Evolutionary conservation across 257 asterid genomes (phyloP), one percentile per base, ranked within the genome.

Genomic region (Scutellaria baicalensis): DNA sequence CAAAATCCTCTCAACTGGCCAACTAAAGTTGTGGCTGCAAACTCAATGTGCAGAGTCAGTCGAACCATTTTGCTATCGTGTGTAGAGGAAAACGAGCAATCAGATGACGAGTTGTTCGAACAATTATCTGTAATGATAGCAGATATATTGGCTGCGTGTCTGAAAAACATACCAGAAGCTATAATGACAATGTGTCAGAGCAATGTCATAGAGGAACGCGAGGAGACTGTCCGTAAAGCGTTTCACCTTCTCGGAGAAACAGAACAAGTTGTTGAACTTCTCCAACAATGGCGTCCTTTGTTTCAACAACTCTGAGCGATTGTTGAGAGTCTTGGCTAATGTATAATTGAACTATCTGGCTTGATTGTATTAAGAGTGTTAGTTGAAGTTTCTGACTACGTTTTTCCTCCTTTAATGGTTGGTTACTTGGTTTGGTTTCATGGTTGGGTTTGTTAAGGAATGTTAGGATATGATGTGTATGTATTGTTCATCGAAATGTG

Each of bases 21-120:
- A 3, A 2, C n/a, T 1, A 61, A 61, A 8, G 54, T 75, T 13
- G 39, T 75, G 3, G 70, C 76, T 5, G 76, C 76, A 6, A 61
- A 72, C 11, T 50, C 69, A 11, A 74, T 65, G 77, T 52, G 43
- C 49, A 35, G 77, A 58, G 44, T 64, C 27, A 44, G 66, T 13
- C 59, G 1, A 64, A 72, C 50, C 5, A 40, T 69, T 16, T 0
- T 17, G 68, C 0, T 59, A 16, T 45, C 44, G 6, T 11, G 6
- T 45, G 58, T 31, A 5, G 74, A 31, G 33, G 59, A 45, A 20
- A 23, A 21, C 13, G 56, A 58, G 64, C 16, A 16, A 21, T 4
- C 33, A 1, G 69, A 48, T 12, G 61, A 52, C 10, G 50, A 0
- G 2, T 1, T 54, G 33, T 64, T 72, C 8, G 59, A 72, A 52